Evolutionary conservation across 345 rosid species (phyloP).

Genomic region (Cochlearia excelsa): DNA sequence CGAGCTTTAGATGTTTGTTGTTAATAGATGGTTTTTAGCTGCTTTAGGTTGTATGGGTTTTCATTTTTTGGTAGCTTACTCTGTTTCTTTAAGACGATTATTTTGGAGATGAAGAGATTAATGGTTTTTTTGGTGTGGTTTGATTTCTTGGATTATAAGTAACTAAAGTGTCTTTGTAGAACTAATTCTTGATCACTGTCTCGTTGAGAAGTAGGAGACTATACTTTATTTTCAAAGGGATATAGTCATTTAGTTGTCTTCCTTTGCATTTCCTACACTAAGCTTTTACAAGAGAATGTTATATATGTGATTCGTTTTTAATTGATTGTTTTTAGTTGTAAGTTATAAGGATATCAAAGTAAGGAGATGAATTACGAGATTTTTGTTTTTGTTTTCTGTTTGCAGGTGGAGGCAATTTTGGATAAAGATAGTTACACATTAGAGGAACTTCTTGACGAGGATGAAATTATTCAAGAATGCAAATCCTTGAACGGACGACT

Average conservation of each 20-base stretch:
- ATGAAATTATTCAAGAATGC: slow-evolving; percentile 98
- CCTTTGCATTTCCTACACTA: slow-evolving; percentile 7
- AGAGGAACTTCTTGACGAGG: slow-evolving; percentile 96
- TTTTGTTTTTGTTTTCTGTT: not conserved
- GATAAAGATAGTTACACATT: slow-evolving; percentile 78
- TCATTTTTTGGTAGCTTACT: slow-evolving; percentile 7
- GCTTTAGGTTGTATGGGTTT: not conserved
- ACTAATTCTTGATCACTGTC: slow-evolving; percentile 12
- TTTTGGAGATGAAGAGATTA: slow-evolving; percentile 9
- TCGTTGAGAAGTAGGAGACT: slow-evolving; percentile 14
- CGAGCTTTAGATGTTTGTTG: too few species aligned
- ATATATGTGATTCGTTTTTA: not conserved
- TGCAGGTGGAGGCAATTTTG: slow-evolving; percentile 88
- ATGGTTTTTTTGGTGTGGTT: slow-evolving; percentile 5
- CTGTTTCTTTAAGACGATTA: slow-evolving; percentile 22
- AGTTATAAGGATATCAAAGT: too few species aligned
- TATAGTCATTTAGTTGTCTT: not conserved
- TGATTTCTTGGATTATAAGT: slow-evolving; percentile 22
- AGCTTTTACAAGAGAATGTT: not conserved
- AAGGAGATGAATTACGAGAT: not conserved
- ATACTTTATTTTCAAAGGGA: not conserved
- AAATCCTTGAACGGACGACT: slow-evolving; percentile 84
- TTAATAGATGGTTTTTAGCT: slow-evolving; percentile 5
- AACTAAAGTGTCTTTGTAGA: not conserved
- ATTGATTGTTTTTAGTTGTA: not conserved